Conservation (phyloP, 208 protist genomes). For the Acanthamoeba royreba region DNA sequence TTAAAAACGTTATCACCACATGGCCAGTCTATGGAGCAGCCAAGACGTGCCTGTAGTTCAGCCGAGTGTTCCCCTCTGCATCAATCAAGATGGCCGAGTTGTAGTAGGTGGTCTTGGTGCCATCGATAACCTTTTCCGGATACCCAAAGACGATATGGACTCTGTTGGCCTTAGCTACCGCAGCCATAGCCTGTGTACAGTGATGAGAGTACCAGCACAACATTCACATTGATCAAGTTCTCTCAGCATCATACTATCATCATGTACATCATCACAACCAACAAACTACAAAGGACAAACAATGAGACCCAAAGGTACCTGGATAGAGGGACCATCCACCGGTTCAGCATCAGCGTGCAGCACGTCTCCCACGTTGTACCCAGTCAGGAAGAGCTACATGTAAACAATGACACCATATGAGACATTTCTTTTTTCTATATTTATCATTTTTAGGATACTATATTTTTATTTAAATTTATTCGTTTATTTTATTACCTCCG, state of each 20-base stretch:
- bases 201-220: not conserved
- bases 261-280: no score
- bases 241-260: no score
- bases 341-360: not conserved
- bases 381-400: not conserved
- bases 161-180: not conserved
- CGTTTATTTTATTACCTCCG: not conserved
- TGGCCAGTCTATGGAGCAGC: not conserved
- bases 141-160: not conserved
- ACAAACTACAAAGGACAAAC: no score
- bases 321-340: not conserved
- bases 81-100: not conserved
- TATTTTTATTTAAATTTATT: not conserved
- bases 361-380: not conserved
- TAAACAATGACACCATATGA: not conserved
- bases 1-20: not conserved
- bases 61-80: not conserved
- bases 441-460: not conserved
- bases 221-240: not conserved
- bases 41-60: not conserved
- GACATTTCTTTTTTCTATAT: no score
- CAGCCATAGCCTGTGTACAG: not conserved
- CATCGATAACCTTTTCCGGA: not conserved
- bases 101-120: not conserved
- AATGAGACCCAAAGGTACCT: not conserved